phyloP scores from a whole-genome alignment of 768 basidiomycete genomes.

The Nidularia pulvinata region DNA sequence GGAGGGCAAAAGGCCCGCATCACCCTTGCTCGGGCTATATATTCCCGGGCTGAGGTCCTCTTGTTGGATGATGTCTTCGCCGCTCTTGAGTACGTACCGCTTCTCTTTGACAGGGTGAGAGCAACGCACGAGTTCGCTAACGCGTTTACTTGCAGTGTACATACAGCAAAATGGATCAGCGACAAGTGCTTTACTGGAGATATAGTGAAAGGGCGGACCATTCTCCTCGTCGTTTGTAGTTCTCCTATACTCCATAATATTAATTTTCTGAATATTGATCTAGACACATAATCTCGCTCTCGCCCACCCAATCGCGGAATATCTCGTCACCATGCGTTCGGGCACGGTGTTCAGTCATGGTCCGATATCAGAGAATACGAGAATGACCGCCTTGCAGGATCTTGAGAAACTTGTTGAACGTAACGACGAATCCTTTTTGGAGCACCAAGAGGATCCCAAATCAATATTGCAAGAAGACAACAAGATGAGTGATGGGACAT shows the following conservation, averaged over 20 bases:
- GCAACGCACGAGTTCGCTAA: neutral
- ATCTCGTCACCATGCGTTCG: neutral
- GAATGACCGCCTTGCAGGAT: too few relatives aligned
- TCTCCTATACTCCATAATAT: neutral
- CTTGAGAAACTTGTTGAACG: too few relatives aligned
- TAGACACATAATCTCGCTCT: slow-evolving; percentile 19
- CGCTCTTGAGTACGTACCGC: slow-evolving; percentile 45
- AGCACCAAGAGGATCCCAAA: neutral
- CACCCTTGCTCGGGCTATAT: slow-evolving; percentile 42
- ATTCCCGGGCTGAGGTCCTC: slow-evolving; percentile 55
- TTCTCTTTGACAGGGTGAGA: neutral
- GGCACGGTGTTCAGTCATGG: too few relatives aligned
- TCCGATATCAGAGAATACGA: too few relatives aligned
- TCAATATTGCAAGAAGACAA: neutral
- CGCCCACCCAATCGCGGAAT: neutral
- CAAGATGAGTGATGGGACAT: slow-evolving; percentile 40
- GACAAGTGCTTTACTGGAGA: slow-evolving; percentile 77
- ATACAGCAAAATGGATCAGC: slow-evolving; percentile 79
- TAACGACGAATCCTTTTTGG: too few relatives aligned
- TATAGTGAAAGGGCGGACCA: slow-evolving; percentile 69
- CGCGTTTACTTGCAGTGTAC: slow-evolving; percentile 34
- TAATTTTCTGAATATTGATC: neutral
- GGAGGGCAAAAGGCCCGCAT: slow-evolving; percentile 54
- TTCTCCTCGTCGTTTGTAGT: slow-evolving; percentile 67
- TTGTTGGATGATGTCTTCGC: slow-evolving; percentile 75